Base-by-base conservation (phyloP, 176 grass and related monocot genomes). In the Neostapfia colusana region DNA sequence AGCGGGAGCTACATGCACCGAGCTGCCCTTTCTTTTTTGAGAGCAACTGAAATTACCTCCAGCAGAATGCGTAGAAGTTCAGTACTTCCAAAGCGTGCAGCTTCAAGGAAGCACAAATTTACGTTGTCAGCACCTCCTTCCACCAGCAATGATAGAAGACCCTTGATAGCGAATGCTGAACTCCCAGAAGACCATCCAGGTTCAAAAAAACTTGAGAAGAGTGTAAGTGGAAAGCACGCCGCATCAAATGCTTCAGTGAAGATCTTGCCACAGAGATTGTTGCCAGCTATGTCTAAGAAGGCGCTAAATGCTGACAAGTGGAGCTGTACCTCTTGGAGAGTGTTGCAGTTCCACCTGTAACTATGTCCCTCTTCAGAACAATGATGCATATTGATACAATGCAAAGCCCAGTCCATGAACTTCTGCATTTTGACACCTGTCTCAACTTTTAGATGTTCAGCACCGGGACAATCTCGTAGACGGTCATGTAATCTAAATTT, bases 241-340 rank as follows among this genome's bases (percentile, higher is more conserved):
- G 89, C 93, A 63, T 96, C 89, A 70, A 96, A 96, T 45, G 89
- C 89, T 73, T 96, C 93, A 7, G 89, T 84, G 37, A 96, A 96
- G 74, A 92, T 83, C 79, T 96, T 96, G 84, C 89, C 93, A 41
- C 82, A 83, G 34, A 96, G 71, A 66, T 84, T 88, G 46, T 96
- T 81, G 28, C 93, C 93, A 61, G 93, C 89, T 67, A 92, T 69
- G 81, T 92, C 93, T 40, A 92, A 69, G 82, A 96, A 96, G 55
- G 80, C 59, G 60, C 74, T 92, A 76, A 96, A 90, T 51, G 93
- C 93, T 48, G 89, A 90, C 38, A 96, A 73, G 54, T 91, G 87
- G 27, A 92, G 76, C 56, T 92, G 93, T 14, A 92, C 87, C 76
- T 96, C 93, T 61, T 82, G 73, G 53, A 82, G 83, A 50, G 77